These are phyloP conservation scores for Yarrowia osloensis DNA, from an alignment of 805 yeast genomes.

Conservation along the genomic window DNA sequence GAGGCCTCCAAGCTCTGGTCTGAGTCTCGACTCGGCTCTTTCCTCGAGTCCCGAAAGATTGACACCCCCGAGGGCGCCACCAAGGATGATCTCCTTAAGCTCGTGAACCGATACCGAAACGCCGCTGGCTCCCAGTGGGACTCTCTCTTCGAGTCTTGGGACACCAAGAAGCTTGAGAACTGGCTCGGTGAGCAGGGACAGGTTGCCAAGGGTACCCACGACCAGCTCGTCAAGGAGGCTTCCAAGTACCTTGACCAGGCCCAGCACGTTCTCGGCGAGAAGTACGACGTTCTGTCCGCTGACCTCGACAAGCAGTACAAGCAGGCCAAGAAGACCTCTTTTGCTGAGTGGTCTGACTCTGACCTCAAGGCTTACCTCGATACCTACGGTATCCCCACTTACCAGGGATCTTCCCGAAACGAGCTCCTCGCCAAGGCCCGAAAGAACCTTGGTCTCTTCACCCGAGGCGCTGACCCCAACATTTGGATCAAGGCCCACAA, in stretches of 20 bases:
- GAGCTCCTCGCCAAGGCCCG: conserved; percentile 36
- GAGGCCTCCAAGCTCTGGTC: conserved; percentile 41
- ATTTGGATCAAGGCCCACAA: conserved; percentile 26
- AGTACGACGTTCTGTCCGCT: conserved; percentile 42
- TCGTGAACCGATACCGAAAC: conserved; percentile 47
- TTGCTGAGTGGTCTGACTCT: conserved; percentile 55
- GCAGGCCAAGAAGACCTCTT: conserved; percentile 48
- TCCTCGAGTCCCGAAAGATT: conserved; percentile 44
- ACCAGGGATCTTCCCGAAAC: conserved; percentile 35
- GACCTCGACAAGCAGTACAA: conserved; percentile 47
- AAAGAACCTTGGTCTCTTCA: conserved; percentile 29
- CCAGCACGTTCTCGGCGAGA: conserved; percentile 48
- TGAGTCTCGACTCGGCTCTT: conserved; percentile 42
- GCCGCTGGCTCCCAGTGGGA: conserved; percentile 47
- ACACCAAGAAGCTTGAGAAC: conserved; percentile 49
- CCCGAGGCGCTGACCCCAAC: conserved; percentile 31
- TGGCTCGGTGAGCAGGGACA: conserved; percentile 54
- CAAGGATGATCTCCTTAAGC: conserved; percentile 47
- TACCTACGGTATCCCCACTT: conserved; percentile 45
- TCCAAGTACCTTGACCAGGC: conserved; percentile 50
- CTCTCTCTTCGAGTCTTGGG: conserved; percentile 60
- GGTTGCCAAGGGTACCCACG: conserved; percentile 48
- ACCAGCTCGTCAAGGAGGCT: conserved; percentile 51
- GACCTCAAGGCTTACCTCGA: conserved; percentile 60
- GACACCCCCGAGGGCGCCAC: conserved; percentile 39